phyloP scores from a whole-genome alignment of 768 basidiomycete genomes.

The Polyporus arcularius region DNA sequence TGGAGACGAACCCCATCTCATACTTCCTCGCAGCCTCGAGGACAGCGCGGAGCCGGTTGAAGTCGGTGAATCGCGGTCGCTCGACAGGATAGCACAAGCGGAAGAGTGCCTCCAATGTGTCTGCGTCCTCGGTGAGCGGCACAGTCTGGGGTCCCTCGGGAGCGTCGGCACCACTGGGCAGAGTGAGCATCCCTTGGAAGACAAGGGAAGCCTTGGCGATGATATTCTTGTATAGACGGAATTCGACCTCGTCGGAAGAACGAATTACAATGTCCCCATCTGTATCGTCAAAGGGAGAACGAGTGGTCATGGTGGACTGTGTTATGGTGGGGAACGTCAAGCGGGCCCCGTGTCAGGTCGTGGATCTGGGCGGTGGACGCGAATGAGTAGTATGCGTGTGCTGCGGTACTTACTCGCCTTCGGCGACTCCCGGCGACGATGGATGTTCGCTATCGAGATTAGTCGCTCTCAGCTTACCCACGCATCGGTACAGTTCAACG shows the following conservation, averaged over 20 bases:
- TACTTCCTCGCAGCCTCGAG: neutral
- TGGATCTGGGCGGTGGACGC: too few species aligned
- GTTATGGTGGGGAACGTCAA: too few species aligned
- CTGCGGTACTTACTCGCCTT: too few species aligned
- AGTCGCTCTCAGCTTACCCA: too few species aligned
- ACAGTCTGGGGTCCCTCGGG: neutral
- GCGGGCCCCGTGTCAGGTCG: too few species aligned
- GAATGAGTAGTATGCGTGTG: too few species aligned
- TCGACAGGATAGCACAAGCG: slow-evolving; percentile 17
- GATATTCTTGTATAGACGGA: slow-evolving; percentile 45
- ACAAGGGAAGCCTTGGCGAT: slow-evolving; percentile 44
- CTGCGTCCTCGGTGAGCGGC: slow-evolving; percentile 16
- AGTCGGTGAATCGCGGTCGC: too few species aligned
- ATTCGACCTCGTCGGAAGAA: slow-evolving; percentile 42
- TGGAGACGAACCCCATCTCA: neutral
- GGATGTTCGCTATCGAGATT: too few species aligned
- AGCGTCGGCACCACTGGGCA: slow-evolving; percentile 18
- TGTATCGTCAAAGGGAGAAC: slow-evolving; percentile 24
- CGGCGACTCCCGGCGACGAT: too few species aligned
- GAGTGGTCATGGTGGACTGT: too few species aligned
- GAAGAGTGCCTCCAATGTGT: slow-evolving; percentile 11
- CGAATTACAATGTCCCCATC: slow-evolving; percentile 46
- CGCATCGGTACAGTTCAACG: too few species aligned
- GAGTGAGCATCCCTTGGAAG: slow-evolving; percentile 35
- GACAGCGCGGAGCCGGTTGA: neutral